Percentiles rank a stretch among this genome's conserved stretches.
These are phyloP conservation scores for Candida bentonensis DNA, from an alignment of 805 yeast species.

Conservation along the genomic window DNA sequence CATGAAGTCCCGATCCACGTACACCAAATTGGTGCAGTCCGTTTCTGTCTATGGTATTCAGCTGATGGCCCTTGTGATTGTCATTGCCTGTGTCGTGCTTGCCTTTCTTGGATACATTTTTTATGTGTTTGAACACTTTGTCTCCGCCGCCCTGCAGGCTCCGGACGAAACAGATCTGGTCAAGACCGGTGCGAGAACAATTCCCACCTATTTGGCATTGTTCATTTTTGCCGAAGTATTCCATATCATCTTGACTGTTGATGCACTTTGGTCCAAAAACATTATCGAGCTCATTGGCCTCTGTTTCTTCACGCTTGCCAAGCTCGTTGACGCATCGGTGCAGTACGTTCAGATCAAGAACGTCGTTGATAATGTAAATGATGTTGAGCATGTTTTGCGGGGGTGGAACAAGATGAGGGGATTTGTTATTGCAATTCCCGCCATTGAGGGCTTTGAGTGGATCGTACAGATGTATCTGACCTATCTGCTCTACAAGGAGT, in stretches of 20 bases:
- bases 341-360: slow-evolving; percentile 29
- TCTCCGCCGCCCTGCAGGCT: slow-evolving; percentile 7
- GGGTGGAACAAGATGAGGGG: slow-evolving; percentile 15
- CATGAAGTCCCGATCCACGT: too few relatives aligned
- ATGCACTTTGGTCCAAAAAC: slow-evolving; percentile 28
- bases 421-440: slow-evolving; percentile 30
- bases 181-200: slow-evolving; percentile 12
- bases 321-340: slow-evolving; percentile 33
- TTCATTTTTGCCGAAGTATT: slow-evolving; percentile 33
- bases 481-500: slow-evolving; percentile 24
- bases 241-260: slow-evolving; percentile 26
- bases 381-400: slow-evolving; percentile 6
- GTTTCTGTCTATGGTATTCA: background rate
- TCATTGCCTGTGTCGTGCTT: slow-evolving; percentile 10
- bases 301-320: slow-evolving; percentile 27
- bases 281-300: slow-evolving; percentile 24
- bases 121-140: slow-evolving; percentile 16
- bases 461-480: slow-evolving; percentile 22
- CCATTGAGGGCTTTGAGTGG: slow-evolving; percentile 26
- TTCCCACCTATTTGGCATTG: slow-evolving; percentile 31
- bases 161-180: slow-evolving; percentile 8
- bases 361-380: slow-evolving; percentile 14
- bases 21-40: too few relatives aligned
- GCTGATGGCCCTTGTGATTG: background rate
- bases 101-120: slow-evolving; percentile 20